These are phyloP conservation scores for Macadamia integrifolia DNA, from an alignment of 164 flowering plant genomes.

Conservation along the genomic window DNA sequence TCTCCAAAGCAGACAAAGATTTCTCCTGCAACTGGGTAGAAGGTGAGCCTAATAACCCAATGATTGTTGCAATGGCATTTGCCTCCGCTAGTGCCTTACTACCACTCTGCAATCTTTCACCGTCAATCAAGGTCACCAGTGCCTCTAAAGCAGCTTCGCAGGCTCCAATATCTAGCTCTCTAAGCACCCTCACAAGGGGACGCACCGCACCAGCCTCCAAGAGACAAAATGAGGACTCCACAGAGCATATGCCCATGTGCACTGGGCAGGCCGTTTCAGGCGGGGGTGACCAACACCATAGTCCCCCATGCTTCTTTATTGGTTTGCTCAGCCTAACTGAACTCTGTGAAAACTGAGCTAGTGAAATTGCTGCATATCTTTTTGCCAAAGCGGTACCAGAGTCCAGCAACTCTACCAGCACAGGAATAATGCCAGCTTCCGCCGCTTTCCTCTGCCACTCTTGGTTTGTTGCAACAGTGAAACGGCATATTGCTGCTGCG, in stretches of 20 bases:
- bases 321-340: constrained; percentile 31
- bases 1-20: constrained; percentile 46
- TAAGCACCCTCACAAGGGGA: constrained; percentile 48
- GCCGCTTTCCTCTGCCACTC: constrained; percentile 52
- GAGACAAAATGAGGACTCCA: constrained; percentile 56
- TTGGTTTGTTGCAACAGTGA: constrained; percentile 37
- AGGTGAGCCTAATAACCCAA: constrained; percentile 40
- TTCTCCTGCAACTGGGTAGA: constrained; percentile 45
- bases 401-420: constrained; percentile 45
- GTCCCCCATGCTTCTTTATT: constrained; percentile 30
- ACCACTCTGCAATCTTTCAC: constrained; percentile 46
- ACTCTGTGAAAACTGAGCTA: constrained; percentile 46
- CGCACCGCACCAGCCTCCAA: constrained; percentile 55
- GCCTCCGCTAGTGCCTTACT: constrained; percentile 50
- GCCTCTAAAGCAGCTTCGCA: constrained; percentile 55
- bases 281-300: constrained; percentile 49
- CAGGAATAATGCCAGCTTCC: constrained; percentile 38
- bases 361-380: constrained; percentile 45
- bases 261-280: constrained; percentile 43
- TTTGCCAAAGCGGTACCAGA: constrained; percentile 44
- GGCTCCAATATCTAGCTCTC: constrained; percentile 37
- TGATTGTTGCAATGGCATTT: constrained; percentile 41
- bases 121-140: constrained; percentile 49
- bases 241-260: constrained; percentile 53
- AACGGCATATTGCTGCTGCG: constrained; percentile 47